Conservation (phyloP, 164 flowering plant genomes). For the Vitis amurensis region DNA sequence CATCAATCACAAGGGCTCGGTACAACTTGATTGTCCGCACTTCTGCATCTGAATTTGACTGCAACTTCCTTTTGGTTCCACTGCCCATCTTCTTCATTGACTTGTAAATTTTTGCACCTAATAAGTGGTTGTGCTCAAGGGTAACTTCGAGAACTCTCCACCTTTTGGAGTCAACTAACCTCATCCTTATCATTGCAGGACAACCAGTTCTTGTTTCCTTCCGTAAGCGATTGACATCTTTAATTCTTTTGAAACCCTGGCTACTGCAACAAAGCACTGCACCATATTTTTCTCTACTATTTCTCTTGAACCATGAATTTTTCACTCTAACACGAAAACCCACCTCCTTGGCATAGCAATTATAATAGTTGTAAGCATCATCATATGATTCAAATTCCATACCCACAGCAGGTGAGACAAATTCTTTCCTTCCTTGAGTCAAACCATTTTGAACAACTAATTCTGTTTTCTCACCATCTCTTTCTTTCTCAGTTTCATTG, state of each 20-base stretch:
- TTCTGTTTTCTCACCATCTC: constrained; percentile 22
- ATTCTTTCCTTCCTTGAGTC: constrained; percentile 42
- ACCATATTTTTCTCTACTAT: constrained; percentile 62
- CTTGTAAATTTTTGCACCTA: constrained; percentile 41
- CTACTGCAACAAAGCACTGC: constrained; percentile 73
- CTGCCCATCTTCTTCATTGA: constrained; percentile 38
- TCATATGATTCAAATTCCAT: constrained; percentile 80
- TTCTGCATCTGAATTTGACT: constrained; percentile 29
- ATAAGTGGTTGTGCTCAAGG: constrained; percentile 64
- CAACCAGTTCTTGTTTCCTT: constrained; percentile 78
- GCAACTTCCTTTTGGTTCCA: constrained; percentile 35
- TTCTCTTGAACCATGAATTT: constrained; percentile 66
- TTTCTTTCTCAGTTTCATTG: constrained; percentile 16
- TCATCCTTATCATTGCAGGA: constrained; percentile 70
- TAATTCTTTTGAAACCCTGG: constrained; percentile 65
- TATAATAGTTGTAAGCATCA: constrained; percentile 68
- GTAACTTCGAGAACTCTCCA: constrained; percentile 64
- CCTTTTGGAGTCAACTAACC: constrained; percentile 56
- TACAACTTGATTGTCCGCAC: constrained; percentile 42
- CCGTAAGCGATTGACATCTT: constrained; percentile 58
- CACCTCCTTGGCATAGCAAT: constrained; percentile 61
- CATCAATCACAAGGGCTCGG: constrained; percentile 40
- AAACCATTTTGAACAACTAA: constrained; percentile 28
- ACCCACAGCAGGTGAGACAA: constrained; percentile 64
- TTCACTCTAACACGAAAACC: constrained; percentile 71